Base-by-base conservation (phyloP, 305 asterid genomes). In the Solanum hybrid region DNA sequence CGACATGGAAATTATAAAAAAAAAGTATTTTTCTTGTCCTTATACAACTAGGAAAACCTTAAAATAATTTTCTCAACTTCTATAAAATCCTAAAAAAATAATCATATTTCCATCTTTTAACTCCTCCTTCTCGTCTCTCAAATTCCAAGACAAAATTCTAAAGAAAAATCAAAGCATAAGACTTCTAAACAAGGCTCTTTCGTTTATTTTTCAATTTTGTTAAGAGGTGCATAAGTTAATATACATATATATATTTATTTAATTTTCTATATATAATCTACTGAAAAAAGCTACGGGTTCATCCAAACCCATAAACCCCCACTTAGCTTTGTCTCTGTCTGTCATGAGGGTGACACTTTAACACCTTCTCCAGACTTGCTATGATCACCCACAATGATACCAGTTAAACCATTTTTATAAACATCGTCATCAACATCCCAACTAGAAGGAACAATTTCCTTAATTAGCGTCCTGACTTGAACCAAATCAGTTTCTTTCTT, bases 401-500 rank as follows among this genome's bases (percentile, higher is more conserved):
- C 89, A 3, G 57, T 51, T 39, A 92, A 75, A 28, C 74, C 29
- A 28, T 61, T 34, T 46, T 29, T 86, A 6, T 26, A 16, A 3
- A 28, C 20, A 75, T 37, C 61, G n/a, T 37, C 36, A 29, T 79
- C 89, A 37, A 89, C 42, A 87, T 91, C 92, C 91, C 92, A 90
- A 35, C 91, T 90, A 5, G 90, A 89, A 3, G 92, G 77, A 71
- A 57, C 22, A 22, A 34, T 76, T 76, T 76, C 28, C 82, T 76
- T 28, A 76, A 87, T 67, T 69, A 37, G 22, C 5, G 14, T 76
- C 82, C 7, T 33, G 1, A 76, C 11, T 76, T n/a, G 26, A 76
- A 76, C 22, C 26, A 76, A 9, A 33, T 33, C 1, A 4, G 11
- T 7, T 35, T 10, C 8, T 20, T 77, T 20, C 9, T 33, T 11